Evolutionary conservation across 2,329 filamentous ascomycete genomes (phyloP), one percentile per base, ranked within the genome.

Genomic region (Penicillium sp.): DNA sequence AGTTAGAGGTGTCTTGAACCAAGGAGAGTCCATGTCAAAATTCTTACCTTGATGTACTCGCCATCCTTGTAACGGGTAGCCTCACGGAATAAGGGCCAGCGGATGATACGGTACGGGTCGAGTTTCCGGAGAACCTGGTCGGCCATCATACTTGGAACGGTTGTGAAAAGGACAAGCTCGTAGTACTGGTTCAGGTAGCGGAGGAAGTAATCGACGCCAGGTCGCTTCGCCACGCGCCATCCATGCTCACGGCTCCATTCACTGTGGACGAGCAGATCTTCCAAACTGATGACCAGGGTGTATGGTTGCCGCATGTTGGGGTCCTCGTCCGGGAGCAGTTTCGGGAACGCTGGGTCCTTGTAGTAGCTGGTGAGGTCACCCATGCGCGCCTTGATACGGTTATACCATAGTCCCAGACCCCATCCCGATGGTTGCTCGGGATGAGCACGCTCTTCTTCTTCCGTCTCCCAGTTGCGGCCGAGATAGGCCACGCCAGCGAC

Each of bases 111-210:
- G 74, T 85, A 96, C 23, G 90, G 92, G 60, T 98, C 92, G 43
- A 98, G 73, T 68, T 98, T 98, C 57, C 86, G 81, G 50, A 95
- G 79, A 35, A 98, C 76, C 15, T 87, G 86, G 52, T 95, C 88
- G 17, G 82, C 90, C 60, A 86, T 84, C 57, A 80, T 81, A 57
- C 81, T 86, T 0, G 90, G 88, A 31, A 92, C 82, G 26, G 79
- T 85, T 20, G 92, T 98, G 70, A 96, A 98, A 48, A 98, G 79
- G 35, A 96, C 92, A 37, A 98, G 74, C 66, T 98, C 92, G 61
- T 95, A 98, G 74, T 98, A 96, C 65, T 95, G 89, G 67, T 85
- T 90, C 32, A 98, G 76, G 65, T 98, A 98, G 59, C 86, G 85
- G 48, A 98, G 71, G 71, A 98, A 98, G 71, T 98, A 98, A 69